phyloP scores from a whole-genome alignment of 768 basidiomycete genomes.

The Hypholoma fasciculare region DNA sequence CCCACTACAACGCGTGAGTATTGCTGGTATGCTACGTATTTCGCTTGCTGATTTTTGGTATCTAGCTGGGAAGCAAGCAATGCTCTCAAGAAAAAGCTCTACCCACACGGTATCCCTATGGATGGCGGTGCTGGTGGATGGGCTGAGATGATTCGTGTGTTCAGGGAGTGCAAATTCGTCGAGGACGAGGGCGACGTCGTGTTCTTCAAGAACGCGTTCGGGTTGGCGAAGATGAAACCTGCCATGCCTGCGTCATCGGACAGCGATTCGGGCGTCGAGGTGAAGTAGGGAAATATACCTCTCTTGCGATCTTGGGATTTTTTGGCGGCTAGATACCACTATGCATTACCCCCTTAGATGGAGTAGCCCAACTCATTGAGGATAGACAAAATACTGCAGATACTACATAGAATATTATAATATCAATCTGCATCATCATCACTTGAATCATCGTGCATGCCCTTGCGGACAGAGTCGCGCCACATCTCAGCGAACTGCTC shows the following conservation, averaged over 20 bases:
- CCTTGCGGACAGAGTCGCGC: conserved; percentile 51
- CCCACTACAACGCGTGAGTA: conserved; percentile 83
- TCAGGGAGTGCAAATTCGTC: conserved; percentile 87
- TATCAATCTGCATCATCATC: neutral
- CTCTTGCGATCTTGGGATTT: too few relatives aligned
- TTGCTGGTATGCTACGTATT: neutral
- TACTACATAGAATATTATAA: too few relatives aligned
- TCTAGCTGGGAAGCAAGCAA: conserved; percentile 85
- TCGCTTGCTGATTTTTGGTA: conserved; percentile 1
- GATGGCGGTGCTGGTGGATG: conserved; percentile 77
- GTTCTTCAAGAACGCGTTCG: conserved; percentile 88
- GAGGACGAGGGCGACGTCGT: conserved; percentile 91
- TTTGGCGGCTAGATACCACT: too few relatives aligned
- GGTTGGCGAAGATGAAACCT: conserved; percentile 71
- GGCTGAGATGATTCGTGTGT: conserved; percentile 78
- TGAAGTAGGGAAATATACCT: neutral
- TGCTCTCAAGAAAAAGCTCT: conserved; percentile 78
- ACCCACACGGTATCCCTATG: conserved; percentile 60
- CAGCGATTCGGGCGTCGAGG: conserved; percentile 35
- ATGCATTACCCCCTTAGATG: too few relatives aligned
- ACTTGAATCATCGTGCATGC: conserved; percentile 14
- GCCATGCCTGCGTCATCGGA: conserved; percentile 60
- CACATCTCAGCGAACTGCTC: conserved; percentile 71
- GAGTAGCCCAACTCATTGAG: too few relatives aligned
- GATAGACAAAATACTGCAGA: too few relatives aligned